Evolutionary conservation across 257 asterid species (phyloP).

Genomic region (Solanum boliviense): DNA sequence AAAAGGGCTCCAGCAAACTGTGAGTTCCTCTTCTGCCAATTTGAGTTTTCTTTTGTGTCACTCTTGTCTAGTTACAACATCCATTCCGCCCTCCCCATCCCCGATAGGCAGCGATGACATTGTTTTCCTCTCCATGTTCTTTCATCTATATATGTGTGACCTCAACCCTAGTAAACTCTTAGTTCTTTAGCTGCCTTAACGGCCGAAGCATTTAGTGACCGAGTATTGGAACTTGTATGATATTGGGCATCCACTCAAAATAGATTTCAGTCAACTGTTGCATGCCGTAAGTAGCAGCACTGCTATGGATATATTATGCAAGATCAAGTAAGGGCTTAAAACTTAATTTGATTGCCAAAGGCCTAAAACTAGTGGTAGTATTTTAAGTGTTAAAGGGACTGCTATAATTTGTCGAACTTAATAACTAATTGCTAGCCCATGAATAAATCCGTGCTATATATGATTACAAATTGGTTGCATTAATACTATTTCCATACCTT

Average conservation of each 20-base stretch:
- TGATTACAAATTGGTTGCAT: not conserved
- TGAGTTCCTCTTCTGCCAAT: slow-evolving; percentile 23
- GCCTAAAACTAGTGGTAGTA: not conserved
- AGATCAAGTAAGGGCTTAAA: not conserved
- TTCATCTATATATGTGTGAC: not conserved
- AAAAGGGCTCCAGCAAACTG: slow-evolving; percentile 40
- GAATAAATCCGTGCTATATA: not conserved
- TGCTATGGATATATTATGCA: not conserved
- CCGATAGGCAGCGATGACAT: not conserved
- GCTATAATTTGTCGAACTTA: not conserved
- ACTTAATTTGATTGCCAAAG: not conserved
- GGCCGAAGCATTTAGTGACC: not conserved
- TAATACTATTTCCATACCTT: not conserved
- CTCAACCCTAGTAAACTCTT: not conserved
- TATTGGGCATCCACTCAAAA: not conserved
- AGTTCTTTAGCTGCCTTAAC: not conserved
- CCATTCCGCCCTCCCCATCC: not conserved
- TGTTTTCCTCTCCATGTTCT: not conserved
- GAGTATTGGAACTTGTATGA: not conserved
- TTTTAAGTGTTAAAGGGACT: not conserved
- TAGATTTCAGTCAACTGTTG: not conserved
- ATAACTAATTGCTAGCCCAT: not conserved
- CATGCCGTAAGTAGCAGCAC: not conserved
- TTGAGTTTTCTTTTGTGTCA: not conserved
- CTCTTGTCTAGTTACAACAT: not conserved